Base-by-base conservation (phyloP, 2,329 filamentous ascomycete genomes). In the Daldinia sp. region DNA sequence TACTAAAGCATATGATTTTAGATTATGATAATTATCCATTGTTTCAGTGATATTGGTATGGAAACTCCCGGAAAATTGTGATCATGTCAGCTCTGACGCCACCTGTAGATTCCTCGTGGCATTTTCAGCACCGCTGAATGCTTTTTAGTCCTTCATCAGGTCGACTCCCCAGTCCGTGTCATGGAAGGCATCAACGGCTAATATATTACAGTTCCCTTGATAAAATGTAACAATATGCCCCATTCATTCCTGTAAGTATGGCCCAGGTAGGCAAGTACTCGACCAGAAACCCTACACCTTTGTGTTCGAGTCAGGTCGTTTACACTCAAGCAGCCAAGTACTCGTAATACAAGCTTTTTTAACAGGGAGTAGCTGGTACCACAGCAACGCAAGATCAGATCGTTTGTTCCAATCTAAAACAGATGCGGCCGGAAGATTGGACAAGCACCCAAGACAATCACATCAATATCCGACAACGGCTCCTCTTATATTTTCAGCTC, bases 1-100 rank as follows among this genome's bases (percentile, higher is more conserved):
- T 71, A 72, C 70, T 72, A 67, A 72, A 72, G 37, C 42, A 67
- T 55, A 53, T 67, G 57, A 53, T 67, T 56, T 41, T 72, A 72
- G 70, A 67, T 51, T 62, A 64, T 39, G 26, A 42, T 56, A 42
- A 42, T 46, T 60, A 28, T 57, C 46, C 66, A 35, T 57, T 63
- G 23, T 61, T 39, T 63, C 55, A 50, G 64, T 69, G 66, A 69
- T 59, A 37, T 44, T 70, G 64, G 69, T 67, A 68, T 66, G 69
- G 50, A 15, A 63, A 58, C 59, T 65, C 60, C 63, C 51, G 56
- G 59, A 67, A 57, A 28, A 65, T 28, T 37, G 68, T 68, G 59
- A 66, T 62, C 53, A 18, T 65, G 60, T 59, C 64, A 59, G 65
- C 62, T 69, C 63, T 69, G 67, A 72, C 67, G 65, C 65, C 60